Percentiles rank a stretch among this genome's conserved stretches.
phyloP scores from a whole-genome alignment of 805 yeast species.

The Lipomyces starkeyi region DNA sequence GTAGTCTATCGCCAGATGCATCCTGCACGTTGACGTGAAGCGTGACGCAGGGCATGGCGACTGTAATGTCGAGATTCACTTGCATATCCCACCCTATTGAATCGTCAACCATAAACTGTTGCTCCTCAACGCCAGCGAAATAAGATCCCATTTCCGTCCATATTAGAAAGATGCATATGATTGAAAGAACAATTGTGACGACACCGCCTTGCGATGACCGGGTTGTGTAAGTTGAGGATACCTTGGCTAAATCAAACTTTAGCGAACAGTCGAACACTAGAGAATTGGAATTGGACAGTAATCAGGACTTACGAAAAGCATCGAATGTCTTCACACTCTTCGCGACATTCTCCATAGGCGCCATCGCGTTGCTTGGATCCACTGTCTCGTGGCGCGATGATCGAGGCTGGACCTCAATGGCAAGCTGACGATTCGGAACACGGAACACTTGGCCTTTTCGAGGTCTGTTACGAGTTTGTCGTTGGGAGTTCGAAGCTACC shows the following conservation, averaged over 20 bases:
- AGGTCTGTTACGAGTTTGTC: not conserved
- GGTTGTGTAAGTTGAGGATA: constrained; percentile 70
- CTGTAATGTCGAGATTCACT: constrained; percentile 78
- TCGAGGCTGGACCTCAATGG: no score
- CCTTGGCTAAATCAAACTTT: constrained; percentile 56
- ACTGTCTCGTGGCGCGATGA: not conserved
- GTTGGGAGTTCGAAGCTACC: not conserved
- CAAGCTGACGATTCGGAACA: no score
- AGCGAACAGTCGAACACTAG: not conserved
- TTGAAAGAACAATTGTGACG: constrained; percentile 67
- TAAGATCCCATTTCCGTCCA: constrained; percentile 88
- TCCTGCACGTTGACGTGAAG: constrained; percentile 80
- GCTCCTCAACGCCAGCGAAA: constrained; percentile 80
- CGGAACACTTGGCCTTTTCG: no score
- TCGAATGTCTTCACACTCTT: constrained; percentile 38
- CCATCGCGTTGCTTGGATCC: not conserved
- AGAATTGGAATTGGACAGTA: not conserved
- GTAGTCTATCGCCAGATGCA: constrained; percentile 71
- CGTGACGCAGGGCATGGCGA: constrained; percentile 82
- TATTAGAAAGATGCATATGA: constrained; percentile 67
- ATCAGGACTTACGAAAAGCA: constrained; percentile 38
- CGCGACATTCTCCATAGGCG: constrained; percentile 25
- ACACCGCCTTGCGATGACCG: constrained; percentile 79
- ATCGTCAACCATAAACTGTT: constrained; percentile 76
- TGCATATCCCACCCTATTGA: constrained; percentile 61